phyloP scores from a whole-genome alignment of 164 flowering plant species.

The Chloranthus sessilifolius region DNA sequence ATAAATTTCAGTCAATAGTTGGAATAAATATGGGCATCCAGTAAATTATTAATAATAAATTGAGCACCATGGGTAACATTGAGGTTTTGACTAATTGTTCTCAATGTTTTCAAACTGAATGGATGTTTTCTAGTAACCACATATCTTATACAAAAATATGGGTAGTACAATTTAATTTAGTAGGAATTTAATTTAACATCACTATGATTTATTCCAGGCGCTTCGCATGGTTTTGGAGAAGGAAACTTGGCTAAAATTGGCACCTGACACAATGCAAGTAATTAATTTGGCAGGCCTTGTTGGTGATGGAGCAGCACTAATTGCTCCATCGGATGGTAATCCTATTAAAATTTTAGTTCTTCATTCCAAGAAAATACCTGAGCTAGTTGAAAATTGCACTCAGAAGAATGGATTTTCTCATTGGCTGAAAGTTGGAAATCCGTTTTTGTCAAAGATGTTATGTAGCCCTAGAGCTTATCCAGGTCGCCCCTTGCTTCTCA shows the following conservation, averaged over 20 bases:
- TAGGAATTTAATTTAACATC: too few relatives aligned
- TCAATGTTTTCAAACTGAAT: too few relatives aligned
- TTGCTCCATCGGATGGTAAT: slow-evolving; percentile 43
- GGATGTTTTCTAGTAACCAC: too few relatives aligned
- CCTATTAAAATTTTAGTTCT: slow-evolving; percentile 26
- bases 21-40: too few relatives aligned
- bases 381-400: slow-evolving; percentile 23
- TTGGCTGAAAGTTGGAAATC: slow-evolving; percentile 75
- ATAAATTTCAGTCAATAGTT: too few relatives aligned
- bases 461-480: slow-evolving; percentile 34
- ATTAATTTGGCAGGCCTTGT: slow-evolving; percentile 89
- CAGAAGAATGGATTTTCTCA: slow-evolving; percentile 59
- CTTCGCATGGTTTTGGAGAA: slow-evolving; percentile 92
- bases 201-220: slow-evolving; percentile 45
- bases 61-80: too few relatives aligned
- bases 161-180: too few relatives aligned
- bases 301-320: slow-evolving; percentile 91
- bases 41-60: too few relatives aligned
- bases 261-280: slow-evolving; percentile 67
- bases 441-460: slow-evolving; percentile 47
- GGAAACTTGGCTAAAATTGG: slow-evolving; percentile 78
- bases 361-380: slow-evolving; percentile 35
- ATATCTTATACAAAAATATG: too few relatives aligned
- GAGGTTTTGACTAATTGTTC: too few relatives aligned
- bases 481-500: slow-evolving; percentile 20